Evolutionary conservation across 495 filamentous ascomycete genomes (phyloP).

Genomic region (Penicillium coprophilum): DNA sequence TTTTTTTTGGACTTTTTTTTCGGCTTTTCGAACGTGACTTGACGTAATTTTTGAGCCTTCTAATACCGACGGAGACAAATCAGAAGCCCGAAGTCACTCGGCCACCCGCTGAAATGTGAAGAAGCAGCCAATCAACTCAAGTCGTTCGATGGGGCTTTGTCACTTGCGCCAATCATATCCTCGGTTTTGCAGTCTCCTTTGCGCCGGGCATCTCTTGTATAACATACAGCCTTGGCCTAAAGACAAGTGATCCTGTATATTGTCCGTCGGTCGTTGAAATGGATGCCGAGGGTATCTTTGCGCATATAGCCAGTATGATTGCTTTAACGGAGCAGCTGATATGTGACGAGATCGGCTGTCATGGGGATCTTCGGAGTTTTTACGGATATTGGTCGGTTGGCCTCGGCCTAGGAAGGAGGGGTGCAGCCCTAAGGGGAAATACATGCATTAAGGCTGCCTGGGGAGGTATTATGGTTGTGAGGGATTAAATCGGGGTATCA

Average conservation of each 20-base stretch:
- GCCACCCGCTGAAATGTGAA: constrained; percentile 12
- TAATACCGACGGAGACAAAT: constrained; percentile 41
- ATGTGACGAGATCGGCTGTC: background rate
- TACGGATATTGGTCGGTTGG: constrained; percentile 17
- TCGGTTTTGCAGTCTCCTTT: constrained; percentile 29
- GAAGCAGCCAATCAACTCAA: constrained; percentile 17
- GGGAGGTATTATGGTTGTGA: background rate
- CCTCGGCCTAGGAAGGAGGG: constrained; percentile 20
- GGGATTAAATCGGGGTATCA: background rate
- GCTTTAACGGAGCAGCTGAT: background rate
- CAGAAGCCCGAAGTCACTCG: constrained; percentile 39
- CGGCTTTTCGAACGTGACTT: constrained; percentile 15
- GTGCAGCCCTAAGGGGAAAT: background rate
- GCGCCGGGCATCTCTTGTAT: constrained; percentile 19
- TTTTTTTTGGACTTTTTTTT: constrained; percentile 15
- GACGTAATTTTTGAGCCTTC: constrained; percentile 31
- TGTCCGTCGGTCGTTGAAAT: constrained; percentile 22
- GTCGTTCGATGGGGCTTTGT: background rate
- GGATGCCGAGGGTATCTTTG: constrained; percentile 8
- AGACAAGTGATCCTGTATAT: background rate
- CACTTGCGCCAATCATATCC: constrained; percentile 35
- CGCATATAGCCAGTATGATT: background rate
- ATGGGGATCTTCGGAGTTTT: constrained; percentile 28
- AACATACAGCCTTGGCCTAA: constrained; percentile 9
- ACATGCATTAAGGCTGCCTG: constrained; percentile 2